Evolutionary conservation across 1,284 basidiomycete genomes (phyloP).

Genomic region (Athelia sp.): DNA sequence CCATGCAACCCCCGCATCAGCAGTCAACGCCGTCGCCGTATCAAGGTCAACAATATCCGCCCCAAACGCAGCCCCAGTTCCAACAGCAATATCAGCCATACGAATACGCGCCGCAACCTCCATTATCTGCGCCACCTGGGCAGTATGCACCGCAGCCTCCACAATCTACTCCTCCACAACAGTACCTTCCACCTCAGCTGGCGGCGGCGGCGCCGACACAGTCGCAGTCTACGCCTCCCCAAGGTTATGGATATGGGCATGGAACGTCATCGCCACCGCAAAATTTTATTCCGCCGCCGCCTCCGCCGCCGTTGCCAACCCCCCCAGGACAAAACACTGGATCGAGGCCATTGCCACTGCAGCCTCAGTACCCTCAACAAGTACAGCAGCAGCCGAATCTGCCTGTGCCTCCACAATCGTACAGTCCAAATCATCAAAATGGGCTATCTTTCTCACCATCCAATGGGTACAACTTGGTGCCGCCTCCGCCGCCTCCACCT

Average conservation of each 20-base stretch:
- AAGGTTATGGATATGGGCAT: constrained; percentile 22
- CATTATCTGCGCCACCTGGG: constrained; percentile 21
- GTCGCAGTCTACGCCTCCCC: constrained; percentile 19
- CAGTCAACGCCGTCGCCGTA: constrained; percentile 13
- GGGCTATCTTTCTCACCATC: constrained; percentile 13
- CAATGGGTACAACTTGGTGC: constrained; percentile 19
- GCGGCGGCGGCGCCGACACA: constrained; percentile 17
- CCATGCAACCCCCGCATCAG: constrained; percentile 29
- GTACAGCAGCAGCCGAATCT: not conserved
- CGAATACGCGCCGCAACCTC: constrained; percentile 15
- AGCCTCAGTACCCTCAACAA: constrained; percentile 24
- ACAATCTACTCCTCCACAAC: constrained; percentile 25
- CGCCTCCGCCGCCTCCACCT: constrained; percentile 34
- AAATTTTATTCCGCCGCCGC: constrained; percentile 10
- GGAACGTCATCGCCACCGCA: constrained; percentile 27
- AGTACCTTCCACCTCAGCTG: constrained; percentile 30
- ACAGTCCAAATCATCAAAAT: constrained; percentile 20
- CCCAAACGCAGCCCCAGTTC: constrained; percentile 8
- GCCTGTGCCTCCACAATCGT: constrained; percentile 7
- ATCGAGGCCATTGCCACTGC: not conserved
- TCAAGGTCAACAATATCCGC: constrained; percentile 4
- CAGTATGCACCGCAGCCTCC: constrained; percentile 31
- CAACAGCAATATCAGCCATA: not conserved
- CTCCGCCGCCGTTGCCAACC: not conserved
- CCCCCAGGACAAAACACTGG: not conserved